Percentiles rank a stretch among this genome's conserved stretches.
Evolutionary conservation across 2,329 filamentous ascomycete genomes (phyloP).

Genomic region (Whalleya microplaca): DNA sequence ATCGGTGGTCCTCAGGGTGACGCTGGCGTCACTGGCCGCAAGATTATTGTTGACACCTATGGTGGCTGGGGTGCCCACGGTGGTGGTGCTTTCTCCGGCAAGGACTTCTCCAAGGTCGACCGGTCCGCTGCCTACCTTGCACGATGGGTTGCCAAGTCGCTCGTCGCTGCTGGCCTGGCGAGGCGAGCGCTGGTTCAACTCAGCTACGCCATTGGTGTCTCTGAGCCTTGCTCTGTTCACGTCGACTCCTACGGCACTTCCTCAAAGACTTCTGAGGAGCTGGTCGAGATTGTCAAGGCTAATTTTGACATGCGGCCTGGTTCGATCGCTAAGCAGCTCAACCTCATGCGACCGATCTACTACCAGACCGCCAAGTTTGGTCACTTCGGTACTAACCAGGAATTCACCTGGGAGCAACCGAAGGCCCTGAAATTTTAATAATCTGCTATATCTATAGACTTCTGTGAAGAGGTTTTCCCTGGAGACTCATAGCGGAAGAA

Average conservation of each 20-base stretch:
- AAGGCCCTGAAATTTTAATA: conserved; percentile 89
- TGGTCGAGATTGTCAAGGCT: conserved; percentile 89
- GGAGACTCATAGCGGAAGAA: conserved; percentile 40
- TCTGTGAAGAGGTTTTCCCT: conserved; percentile 35
- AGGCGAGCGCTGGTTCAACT: conserved; percentile 96
- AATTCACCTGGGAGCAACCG: conserved; percentile 97
- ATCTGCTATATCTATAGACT: conserved; percentile 30
- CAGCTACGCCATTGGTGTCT: conserved; percentile 98
- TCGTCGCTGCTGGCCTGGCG: conserved; percentile 85
- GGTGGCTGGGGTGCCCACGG: conserved; percentile 99
- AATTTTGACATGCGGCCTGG: conserved; percentile 99
- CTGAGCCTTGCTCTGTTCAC: conserved; percentile 96
- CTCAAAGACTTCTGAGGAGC: conserved; percentile 83
- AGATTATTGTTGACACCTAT: conserved; percentile 99
- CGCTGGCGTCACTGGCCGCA: conserved; percentile 95
- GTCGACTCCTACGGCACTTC: conserved; percentile 98
- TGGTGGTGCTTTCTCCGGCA: conserved; percentile 99
- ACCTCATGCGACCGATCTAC: conserved; percentile 96
- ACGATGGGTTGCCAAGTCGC: conserved; percentile 98
- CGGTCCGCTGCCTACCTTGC: conserved; percentile 96
- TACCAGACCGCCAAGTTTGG: conserved; percentile 98
- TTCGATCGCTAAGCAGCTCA: conserved; percentile 97
- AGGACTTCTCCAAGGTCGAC: conserved; percentile 99
- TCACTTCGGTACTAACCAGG: conserved; percentile 96
- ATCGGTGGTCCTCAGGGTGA: conserved; percentile 99